Conservation (phyloP, 805 yeast genomes). For the Ogataea neopini region DNA sequence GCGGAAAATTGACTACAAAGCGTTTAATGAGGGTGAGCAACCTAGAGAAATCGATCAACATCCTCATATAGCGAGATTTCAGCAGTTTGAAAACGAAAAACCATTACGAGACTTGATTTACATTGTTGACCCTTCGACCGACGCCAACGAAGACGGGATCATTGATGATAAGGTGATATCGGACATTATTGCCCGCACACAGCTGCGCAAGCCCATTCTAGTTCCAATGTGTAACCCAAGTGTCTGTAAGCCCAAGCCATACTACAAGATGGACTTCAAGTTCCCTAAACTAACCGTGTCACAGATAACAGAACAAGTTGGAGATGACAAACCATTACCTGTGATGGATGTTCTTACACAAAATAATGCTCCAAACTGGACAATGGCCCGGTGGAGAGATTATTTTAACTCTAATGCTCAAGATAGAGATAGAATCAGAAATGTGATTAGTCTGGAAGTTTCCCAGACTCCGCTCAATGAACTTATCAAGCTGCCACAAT, state of each 20-base stretch:
- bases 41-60: constrained; percentile 55
- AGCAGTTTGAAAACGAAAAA: constrained; percentile 30
- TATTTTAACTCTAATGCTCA: constrained; percentile 52
- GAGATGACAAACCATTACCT: constrained; percentile 63
- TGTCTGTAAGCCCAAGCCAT: constrained; percentile 9
- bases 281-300: constrained; percentile 61
- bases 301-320: constrained; percentile 58
- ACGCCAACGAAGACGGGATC: constrained; percentile 16
- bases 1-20: constrained; percentile 71
- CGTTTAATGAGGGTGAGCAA: constrained; percentile 72
- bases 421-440: constrained; percentile 64
- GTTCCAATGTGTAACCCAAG: constrained; percentile 31
- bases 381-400: constrained; percentile 68
- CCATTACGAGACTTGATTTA: constrained; percentile 31
- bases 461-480: constrained; percentile 54
- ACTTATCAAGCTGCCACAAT: constrained; percentile 58
- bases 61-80: constrained; percentile 47
- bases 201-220: constrained; percentile 34
- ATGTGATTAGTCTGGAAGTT: constrained; percentile 81
- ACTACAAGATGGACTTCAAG: constrained; percentile 21
- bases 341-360: constrained; percentile 92
- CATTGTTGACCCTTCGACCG: constrained; percentile 27
- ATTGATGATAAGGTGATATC: constrained; percentile 30
- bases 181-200: constrained; percentile 28
- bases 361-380: constrained; percentile 67